Percentiles rank a stretch among this genome's conserved stretches.
These are phyloP conservation scores for Alternaria triticimaculans DNA, from an alignment of 2,329 filamentous ascomycete species.

Conservation along the genomic window DNA sequence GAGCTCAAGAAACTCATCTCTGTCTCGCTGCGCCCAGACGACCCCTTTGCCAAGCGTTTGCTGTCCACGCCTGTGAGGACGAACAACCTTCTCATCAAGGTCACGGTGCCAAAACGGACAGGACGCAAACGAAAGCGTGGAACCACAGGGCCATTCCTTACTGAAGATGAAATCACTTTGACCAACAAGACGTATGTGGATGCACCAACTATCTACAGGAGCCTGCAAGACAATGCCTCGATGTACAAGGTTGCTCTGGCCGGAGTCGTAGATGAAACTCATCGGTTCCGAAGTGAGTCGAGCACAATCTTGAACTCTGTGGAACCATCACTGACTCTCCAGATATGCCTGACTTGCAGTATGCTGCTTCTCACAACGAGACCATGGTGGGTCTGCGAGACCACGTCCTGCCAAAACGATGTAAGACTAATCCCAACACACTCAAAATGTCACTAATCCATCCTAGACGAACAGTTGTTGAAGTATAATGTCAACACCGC, in stretches of 20 bases:
- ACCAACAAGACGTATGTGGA: slow-evolving; percentile 21
- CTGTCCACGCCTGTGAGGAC: slow-evolving; percentile 77
- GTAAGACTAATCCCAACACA: slow-evolving; percentile 53
- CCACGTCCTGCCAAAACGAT: slow-evolving; percentile 73
- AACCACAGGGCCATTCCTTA: slow-evolving; percentile 67
- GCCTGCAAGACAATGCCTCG: slow-evolving; percentile 72
- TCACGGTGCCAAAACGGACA: slow-evolving; percentile 85
- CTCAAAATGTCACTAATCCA: background rate
- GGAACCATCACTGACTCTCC: slow-evolving; percentile 19
- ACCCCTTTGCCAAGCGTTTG: slow-evolving; percentile 78
- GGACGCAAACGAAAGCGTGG: slow-evolving; percentile 85
- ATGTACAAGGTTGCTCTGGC: slow-evolving; percentile 73
- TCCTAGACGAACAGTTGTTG: slow-evolving; percentile 63
- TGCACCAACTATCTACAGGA: slow-evolving; percentile 61
- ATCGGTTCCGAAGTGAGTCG: slow-evolving; percentile 76
- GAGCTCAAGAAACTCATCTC: slow-evolving; percentile 62
- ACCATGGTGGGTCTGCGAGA: slow-evolving; percentile 76
- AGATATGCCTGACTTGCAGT: slow-evolving; percentile 86
- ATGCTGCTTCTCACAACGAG: slow-evolving; percentile 69
- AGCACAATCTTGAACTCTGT: background rate
- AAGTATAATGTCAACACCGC: slow-evolving; percentile 62
- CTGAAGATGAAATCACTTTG: slow-evolving; percentile 38
- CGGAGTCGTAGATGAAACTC: slow-evolving; percentile 77
- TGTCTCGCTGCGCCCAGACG: slow-evolving; percentile 79
- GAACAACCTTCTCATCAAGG: slow-evolving; percentile 84